Evolutionary conservation across 106 monocot genomes (phyloP), one percentile per base, ranked within the genome.

Genomic region (Dendrobium nobile): DNA sequence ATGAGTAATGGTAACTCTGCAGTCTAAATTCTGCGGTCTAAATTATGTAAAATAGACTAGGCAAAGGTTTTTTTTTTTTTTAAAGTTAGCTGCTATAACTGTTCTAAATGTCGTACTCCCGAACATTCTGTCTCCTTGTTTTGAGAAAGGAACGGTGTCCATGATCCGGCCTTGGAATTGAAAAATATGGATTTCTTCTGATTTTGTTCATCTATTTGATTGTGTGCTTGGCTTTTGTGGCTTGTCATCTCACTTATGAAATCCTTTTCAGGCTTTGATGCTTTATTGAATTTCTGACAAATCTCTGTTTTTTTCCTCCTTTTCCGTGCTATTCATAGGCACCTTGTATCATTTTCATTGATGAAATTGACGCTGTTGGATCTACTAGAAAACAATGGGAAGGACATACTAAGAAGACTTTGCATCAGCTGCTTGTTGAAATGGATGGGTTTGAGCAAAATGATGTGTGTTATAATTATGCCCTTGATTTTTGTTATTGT

Each of bases 361-460:
- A 98, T 87, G 97, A 98, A 85, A 98, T 98, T 85, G 97, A 98
- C 85, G 97, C 97, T 82, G 88, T 98, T 24, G 97, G 97, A 73
- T 98, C 94, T 48, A 98, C 97, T 58, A 90, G 97, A 85, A 98
- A 98, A 77, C 97, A 98, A 81, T 98, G 97, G 97, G 97, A 98
- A 88, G 97, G 97, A 15, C 97, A 98, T 82, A 90, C 97, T 15
- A 99, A 99, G 88, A 99, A 95, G 80, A 99, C 95, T 41, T 87
- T 99, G 80, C 95, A 99, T 87, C 98, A 99, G 55, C 88, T 99
- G 28, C 95, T 99, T 75, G 98, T 99, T 56, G 98, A 99, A 87
- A 95, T 99, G 98, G 98, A 99, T 87, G 98, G 98, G n/a, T 99
- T 99, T 93, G 95, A 99, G 84, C 98, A 99, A 81, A 99, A 99